phyloP scores from a whole-genome alignment of 2,329 filamentous ascomycete genomes.

The Botryotinia narcissicola region DNA sequence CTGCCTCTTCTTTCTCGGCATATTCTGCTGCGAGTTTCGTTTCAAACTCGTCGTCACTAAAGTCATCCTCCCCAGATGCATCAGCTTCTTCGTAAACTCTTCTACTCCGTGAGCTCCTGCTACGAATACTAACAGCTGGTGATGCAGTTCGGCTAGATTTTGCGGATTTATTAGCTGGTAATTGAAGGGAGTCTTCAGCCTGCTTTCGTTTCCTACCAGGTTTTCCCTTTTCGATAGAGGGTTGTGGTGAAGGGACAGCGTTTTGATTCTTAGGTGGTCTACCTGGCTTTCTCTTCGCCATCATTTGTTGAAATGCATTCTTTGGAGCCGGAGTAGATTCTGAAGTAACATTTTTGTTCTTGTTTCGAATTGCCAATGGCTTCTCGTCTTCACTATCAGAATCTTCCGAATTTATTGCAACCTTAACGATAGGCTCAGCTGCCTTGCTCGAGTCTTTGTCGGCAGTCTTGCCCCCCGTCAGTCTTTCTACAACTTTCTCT shows the following conservation, averaged over 20 bases:
- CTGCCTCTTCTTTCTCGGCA: slow-evolving; percentile 45
- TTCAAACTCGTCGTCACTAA: slow-evolving; percentile 85
- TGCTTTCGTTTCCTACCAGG: slow-evolving; percentile 58
- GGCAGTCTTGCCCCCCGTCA: slow-evolving; percentile 53
- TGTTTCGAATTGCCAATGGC: slow-evolving; percentile 27
- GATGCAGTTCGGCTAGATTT: slow-evolving; percentile 76
- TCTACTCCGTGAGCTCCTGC: slow-evolving; percentile 44
- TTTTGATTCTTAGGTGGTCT: slow-evolving; percentile 9
- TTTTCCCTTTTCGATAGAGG: slow-evolving; percentile 30
- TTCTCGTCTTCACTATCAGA: slow-evolving; percentile 36
- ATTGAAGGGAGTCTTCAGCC: slow-evolving; percentile 38
- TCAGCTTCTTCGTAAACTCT: slow-evolving; percentile 54
- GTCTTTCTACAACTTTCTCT: slow-evolving; percentile 67
- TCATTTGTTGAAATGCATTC: slow-evolving; percentile 50
- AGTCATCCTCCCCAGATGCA: slow-evolving; percentile 56
- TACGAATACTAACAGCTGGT: slow-evolving; percentile 50
- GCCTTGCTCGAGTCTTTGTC: slow-evolving; percentile 34
- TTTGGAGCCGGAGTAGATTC: slow-evolving; percentile 27
- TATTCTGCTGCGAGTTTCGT: slow-evolving; percentile 67
- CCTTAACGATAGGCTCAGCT: slow-evolving; percentile 17
- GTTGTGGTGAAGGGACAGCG: not conserved
- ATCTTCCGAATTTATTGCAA: slow-evolving; percentile 26
- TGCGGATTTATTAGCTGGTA: slow-evolving; percentile 62
- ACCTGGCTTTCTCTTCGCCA: slow-evolving; percentile 26
- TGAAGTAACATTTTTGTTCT: slow-evolving; percentile 29